Conservation (phyloP, 805 yeast species). For the Pichia pseudocactophila region DNA sequence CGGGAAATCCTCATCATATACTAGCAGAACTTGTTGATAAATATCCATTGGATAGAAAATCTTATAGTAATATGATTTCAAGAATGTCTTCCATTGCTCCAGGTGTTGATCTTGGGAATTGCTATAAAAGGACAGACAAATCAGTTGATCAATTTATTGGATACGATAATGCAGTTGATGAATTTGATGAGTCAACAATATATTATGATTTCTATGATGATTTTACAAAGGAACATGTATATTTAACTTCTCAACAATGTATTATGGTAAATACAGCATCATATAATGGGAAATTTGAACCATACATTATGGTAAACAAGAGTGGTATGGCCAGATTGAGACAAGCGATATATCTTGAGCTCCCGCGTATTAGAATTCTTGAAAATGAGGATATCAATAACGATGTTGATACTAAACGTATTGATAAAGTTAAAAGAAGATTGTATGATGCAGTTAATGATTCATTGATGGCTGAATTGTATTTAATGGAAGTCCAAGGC, state of each 20-base stretch:
- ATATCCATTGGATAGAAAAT: no score
- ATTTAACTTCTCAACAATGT: constrained; percentile 33
- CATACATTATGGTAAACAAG: constrained; percentile 33
- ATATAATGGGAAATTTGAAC: constrained; percentile 19
- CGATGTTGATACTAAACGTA: no score
- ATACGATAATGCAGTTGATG: constrained; percentile 21
- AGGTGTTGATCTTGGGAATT: constrained; percentile 3
- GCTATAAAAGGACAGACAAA: constrained; percentile 5
- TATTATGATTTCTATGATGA: constrained; percentile 20
- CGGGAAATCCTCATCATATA: no score
- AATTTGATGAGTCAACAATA: constrained; percentile 21
- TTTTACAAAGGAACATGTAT: constrained; percentile 10
- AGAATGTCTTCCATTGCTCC: background rate
- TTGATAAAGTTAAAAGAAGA: no score
- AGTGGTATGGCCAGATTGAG: constrained; percentile 22
- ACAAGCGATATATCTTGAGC: background rate
- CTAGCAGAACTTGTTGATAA: no score
- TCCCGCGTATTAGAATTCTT: background rate
- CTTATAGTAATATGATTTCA: no score
- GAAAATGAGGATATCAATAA: no score
- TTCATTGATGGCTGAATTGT: no score
- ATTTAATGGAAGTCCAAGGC: no score
- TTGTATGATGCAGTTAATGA: background rate
- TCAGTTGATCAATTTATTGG: constrained; percentile 10
- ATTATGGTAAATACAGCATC: constrained; percentile 30